These are phyloP conservation scores for Ophiostoma sp. DNA, from an alignment of 2,329 filamentous ascomycete genomes.

Conservation along the genomic window DNA sequence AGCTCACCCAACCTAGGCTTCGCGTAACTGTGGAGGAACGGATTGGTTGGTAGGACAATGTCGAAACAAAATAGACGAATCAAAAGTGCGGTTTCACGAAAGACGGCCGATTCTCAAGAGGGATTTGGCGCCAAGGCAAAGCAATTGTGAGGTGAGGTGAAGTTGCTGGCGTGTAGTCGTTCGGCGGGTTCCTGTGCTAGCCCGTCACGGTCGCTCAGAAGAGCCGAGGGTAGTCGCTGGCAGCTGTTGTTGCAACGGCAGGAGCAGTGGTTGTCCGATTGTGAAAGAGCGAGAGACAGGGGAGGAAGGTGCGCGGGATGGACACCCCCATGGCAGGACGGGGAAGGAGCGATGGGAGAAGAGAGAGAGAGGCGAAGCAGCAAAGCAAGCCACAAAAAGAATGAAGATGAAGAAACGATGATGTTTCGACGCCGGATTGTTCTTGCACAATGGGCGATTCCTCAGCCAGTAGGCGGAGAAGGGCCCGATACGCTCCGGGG, in stretches of 20 bases:
- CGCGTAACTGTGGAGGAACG: no score
- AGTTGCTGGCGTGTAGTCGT: not conserved
- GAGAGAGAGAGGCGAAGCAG: not conserved
- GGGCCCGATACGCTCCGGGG: conserved; percentile 11
- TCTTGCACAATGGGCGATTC: conserved; percentile 5
- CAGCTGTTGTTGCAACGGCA: not conserved
- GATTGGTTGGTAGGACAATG: not conserved
- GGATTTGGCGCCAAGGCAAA: not conserved
- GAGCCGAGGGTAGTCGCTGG: conserved; percentile 17
- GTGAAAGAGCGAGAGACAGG: conserved; percentile 16
- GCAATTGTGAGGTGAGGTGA: not conserved
- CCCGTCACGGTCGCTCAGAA: conserved; percentile 9
- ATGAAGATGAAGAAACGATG: not conserved
- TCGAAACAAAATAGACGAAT: not conserved
- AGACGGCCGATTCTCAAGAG: not conserved
- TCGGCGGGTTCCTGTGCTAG: not conserved
- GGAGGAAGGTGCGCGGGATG: not conserved
- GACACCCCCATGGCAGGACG: conserved; percentile 5
- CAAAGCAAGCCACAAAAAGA: not conserved
- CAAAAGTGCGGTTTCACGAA: not conserved
- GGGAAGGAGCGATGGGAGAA: conserved; percentile 4
- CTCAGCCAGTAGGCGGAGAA: conserved; percentile 16
- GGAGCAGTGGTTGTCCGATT: conserved; percentile 1
- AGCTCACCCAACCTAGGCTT: not conserved
- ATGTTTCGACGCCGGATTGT: not conserved